Base-by-base conservation (phyloP, 2,329 filamentous ascomycete genomes). In the Aspergillus phoenicis region DNA sequence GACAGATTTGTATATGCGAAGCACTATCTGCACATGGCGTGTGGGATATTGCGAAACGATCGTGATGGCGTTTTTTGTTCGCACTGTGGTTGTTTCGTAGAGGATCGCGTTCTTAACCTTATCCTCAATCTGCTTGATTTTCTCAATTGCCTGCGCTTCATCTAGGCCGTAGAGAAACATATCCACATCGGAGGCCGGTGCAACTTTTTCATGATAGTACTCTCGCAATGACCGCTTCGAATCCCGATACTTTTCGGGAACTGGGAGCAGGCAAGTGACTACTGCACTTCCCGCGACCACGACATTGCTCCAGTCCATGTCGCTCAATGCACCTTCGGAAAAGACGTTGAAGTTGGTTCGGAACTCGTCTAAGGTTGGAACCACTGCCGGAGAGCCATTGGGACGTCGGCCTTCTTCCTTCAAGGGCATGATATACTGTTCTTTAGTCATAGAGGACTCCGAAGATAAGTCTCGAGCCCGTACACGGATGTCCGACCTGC, bases 21-120 rank as follows among this genome's bases (percentile, higher is more conserved):
- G 82, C 22, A 96, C 91, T 68, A 96, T 92, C 82, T 94, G 91
- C 3, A 96, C 84, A 72, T 96, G 91, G 2, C 92, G 87, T 38
- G 87, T 91, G 0, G 91, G 92, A 70, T 95, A 93, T 73, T 94
- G 88, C 48, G 89, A 91, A 36, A 86, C 90, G 70, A 96, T 95
- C 0, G 92, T 96, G 60, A 96, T 88, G 8, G 91, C 90, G 70
- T 96, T 90, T 79, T 94, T 96, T 17, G 92, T 96, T 38, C 92
- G 85, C 49, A 96, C 86, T 0, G 91, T 91, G 2, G 91, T 94
- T 0, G 90, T 91, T 75, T 96, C 91, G n/a, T 88, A 85, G 22
- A 96, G 81, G 57, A 96, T 88, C 3, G 89, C 87, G 75, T 95
- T 89, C 48, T 86, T 87, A 66, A 96, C 84, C n/a, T 82, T 83